phyloP scores from a whole-genome alignment of 352 stramenopile genomes.

The Phytophthora tubulina region DNA sequence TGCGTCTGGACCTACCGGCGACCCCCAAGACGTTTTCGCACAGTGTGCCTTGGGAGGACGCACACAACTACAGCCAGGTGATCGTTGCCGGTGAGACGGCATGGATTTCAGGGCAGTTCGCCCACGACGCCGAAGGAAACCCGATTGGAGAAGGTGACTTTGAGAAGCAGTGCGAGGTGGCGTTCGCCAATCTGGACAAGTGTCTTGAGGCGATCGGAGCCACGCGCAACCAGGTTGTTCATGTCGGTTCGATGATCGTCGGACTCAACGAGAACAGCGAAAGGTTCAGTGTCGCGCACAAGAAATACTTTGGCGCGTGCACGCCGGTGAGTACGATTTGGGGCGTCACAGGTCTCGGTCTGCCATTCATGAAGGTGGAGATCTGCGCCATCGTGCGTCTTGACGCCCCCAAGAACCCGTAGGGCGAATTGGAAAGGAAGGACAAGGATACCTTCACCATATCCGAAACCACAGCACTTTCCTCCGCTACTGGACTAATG shows the following conservation, averaged over 20 bases:
- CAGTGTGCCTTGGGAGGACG: slow-evolving; percentile 6
- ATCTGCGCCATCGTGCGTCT: slow-evolving; percentile 7
- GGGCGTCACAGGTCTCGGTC: slow-evolving; percentile 3
- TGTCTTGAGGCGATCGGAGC: slow-evolving; percentile 7
- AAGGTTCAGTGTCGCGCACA: slow-evolving; percentile 5
- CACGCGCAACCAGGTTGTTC: slow-evolving; percentile 7
- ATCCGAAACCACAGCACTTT: no score
- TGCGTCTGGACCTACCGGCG: slow-evolving; percentile 6
- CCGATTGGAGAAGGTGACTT: slow-evolving; percentile 1
- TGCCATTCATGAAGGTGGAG: slow-evolving; percentile 12
- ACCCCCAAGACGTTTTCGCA: slow-evolving; percentile 4
- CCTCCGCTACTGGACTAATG: no score
- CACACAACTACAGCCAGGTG: slow-evolving; percentile 8
- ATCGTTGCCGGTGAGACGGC: slow-evolving; percentile 8
- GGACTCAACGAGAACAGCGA: not conserved
- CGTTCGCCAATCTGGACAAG: slow-evolving; percentile 15
- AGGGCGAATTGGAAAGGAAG: not conserved
- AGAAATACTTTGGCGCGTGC: slow-evolving; percentile 7
- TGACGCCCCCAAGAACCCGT: slow-evolving; percentile 4
- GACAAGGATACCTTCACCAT: no score
- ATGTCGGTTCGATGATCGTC: slow-evolving; percentile 1
- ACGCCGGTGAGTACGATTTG: slow-evolving; percentile 2
- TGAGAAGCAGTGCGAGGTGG: slow-evolving; percentile 6
- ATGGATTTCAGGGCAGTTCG: slow-evolving; percentile 16
- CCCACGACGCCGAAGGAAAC: slow-evolving; percentile 6